These are phyloP conservation scores for Sporothrix variecibatus DNA, from an alignment of 2,329 filamentous ascomycete species.

Conservation along the genomic window DNA sequence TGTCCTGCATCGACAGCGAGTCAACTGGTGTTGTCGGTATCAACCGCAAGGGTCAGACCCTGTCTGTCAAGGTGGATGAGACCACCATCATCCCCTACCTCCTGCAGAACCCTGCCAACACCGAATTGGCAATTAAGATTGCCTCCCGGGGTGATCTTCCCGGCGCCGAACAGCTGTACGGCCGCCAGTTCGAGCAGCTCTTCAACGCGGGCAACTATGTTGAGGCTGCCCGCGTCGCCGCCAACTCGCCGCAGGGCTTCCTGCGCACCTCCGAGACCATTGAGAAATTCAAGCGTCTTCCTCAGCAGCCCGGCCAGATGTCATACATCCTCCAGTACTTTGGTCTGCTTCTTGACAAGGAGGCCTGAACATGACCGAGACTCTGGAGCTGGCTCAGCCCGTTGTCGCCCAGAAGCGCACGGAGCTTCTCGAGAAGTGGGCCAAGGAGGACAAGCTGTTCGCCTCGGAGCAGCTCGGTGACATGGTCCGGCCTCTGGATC, in stretches of 20 bases:
- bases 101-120: conserved; percentile 93
- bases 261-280: conserved; percentile 93
- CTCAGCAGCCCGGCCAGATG: conserved; percentile 79
- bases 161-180: conserved; percentile 90
- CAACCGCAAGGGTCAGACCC: conserved; percentile 95
- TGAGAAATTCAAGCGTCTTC: conserved; percentile 88
- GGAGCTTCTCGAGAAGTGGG: conserved; percentile 96
- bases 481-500: conserved; percentile 84
- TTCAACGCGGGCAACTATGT: conserved; percentile 77
- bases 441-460: conserved; percentile 92
- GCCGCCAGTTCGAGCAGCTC: conserved; percentile 87
- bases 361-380: conserved; percentile 87
- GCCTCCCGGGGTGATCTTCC: conserved; percentile 91
- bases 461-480: conserved; percentile 97
- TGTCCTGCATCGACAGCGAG: conserved; percentile 79
- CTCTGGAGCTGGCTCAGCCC: conserved; percentile 87
- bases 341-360: conserved; percentile 95
- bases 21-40: conserved; percentile 90
- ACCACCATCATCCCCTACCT: conserved; percentile 89
- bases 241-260: conserved; percentile 94
- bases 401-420: conserved; percentile 93
- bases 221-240: conserved; percentile 92
- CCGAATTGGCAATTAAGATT: conserved; percentile 90
- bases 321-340: conserved; percentile 97
- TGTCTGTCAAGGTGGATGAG: conserved; percentile 93